Conservation (phyloP, 129 eudicot genomes). For the Escallonia herrerae region DNA sequence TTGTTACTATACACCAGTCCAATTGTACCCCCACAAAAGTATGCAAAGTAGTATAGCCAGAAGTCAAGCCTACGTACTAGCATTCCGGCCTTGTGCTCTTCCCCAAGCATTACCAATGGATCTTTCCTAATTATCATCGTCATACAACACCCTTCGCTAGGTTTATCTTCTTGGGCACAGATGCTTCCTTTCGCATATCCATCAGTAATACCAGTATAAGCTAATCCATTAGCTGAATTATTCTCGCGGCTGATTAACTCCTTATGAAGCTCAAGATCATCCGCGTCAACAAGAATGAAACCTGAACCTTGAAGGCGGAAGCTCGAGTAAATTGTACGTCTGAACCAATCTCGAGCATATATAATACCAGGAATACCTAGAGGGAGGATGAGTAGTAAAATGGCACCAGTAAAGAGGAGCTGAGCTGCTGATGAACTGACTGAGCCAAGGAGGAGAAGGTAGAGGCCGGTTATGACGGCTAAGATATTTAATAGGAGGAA, state of each 20-base stretch:
- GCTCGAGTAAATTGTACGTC: slow-evolving; percentile 32
- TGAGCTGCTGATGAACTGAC: slow-evolving; percentile 26
- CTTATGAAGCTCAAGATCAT: slow-evolving; percentile 52
- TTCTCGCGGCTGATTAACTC: slow-evolving; percentile 31
- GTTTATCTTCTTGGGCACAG: neutral
- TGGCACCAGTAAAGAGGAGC: slow-evolving; percentile 54
- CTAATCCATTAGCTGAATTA: slow-evolving; percentile 12
- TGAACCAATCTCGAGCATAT: slow-evolving; percentile 70
- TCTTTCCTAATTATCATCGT: slow-evolving; percentile 34
- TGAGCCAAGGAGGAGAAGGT: slow-evolving; percentile 58
- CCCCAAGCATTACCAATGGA: slow-evolving; percentile 66
- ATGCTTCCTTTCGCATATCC: slow-evolving; percentile 1
- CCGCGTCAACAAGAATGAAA: slow-evolving; percentile 47
- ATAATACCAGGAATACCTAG: slow-evolving; percentile 67
- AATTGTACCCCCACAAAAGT: slow-evolving; percentile 87
- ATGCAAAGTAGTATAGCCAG: slow-evolving; percentile 75
- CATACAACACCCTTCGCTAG: slow-evolving; percentile 29
- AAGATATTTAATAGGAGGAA: slow-evolving; percentile 45
- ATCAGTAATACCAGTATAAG: slow-evolving; percentile 5
- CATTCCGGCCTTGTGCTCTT: slow-evolving; percentile 53
- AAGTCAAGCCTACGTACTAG: slow-evolving; percentile 69
- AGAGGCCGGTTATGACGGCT: slow-evolving; percentile 74
- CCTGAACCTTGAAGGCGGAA: slow-evolving; percentile 35
- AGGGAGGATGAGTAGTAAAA: slow-evolving; percentile 60
- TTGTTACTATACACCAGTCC: slow-evolving; percentile 89